Percentiles rank a stretch among this genome's conserved stretches.
Conservation (phyloP, 441 rosid genomes). For the Corymbia citriodora region DNA sequence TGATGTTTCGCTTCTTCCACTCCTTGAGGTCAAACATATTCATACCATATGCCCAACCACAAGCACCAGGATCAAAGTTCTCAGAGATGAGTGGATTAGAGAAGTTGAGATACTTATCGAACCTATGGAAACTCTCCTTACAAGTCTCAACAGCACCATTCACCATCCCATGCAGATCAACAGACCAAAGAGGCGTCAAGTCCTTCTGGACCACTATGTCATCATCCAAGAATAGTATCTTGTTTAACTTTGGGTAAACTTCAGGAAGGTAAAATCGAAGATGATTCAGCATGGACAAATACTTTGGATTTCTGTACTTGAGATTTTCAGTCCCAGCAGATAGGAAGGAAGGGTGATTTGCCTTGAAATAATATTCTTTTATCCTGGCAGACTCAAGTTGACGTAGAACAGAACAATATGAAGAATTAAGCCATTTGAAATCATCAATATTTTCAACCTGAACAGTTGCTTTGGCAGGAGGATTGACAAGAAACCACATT, state of each 20-base stretch:
- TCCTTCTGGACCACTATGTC: constrained; percentile 96
- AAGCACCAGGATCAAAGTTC: constrained; percentile 69
- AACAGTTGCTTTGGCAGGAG: constrained; percentile 65
- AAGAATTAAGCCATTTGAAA: constrained; percentile 93
- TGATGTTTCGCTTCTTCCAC: constrained; percentile 81
- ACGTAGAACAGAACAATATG: constrained; percentile 90
- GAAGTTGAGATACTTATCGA: constrained; percentile 96
- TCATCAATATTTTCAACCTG: constrained; percentile 79
- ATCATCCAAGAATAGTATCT: constrained; percentile 88
- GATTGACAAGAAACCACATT: constrained; percentile 81
- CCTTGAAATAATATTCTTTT: constrained; percentile 89
- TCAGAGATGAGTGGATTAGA: constrained; percentile 70
- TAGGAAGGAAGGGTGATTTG: constrained; percentile 73
- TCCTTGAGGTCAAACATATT: constrained; percentile 91
- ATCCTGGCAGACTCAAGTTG: constrained; percentile 94
- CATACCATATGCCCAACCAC: constrained; percentile 99
- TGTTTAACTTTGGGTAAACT: constrained; percentile 82
- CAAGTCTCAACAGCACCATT: constrained; percentile 98
- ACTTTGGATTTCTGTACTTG: constrained; percentile 90
- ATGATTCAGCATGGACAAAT: constrained; percentile 96
- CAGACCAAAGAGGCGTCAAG: constrained; percentile 78
- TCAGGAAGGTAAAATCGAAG: constrained; percentile 97
- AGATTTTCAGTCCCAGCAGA: constrained; percentile 82
- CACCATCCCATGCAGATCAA: constrained; percentile 86
- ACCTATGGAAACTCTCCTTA: constrained; percentile 96